Base-by-base conservation (phyloP, 2,329 filamentous ascomycete genomes). In the Xylaria polymorpha region DNA sequence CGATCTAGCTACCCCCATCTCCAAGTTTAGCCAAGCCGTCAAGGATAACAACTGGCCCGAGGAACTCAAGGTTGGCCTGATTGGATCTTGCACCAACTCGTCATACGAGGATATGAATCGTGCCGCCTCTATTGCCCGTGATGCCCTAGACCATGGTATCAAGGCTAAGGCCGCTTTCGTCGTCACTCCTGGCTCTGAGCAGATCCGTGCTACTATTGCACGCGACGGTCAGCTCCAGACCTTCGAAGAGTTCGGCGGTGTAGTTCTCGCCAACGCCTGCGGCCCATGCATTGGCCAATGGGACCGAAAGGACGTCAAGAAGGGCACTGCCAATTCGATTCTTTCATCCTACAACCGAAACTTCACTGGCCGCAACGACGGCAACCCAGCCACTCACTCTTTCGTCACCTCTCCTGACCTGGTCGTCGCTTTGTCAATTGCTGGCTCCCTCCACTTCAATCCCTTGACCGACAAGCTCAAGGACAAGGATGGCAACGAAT, bases 301-400 rank as follows among this genome's bases (percentile, higher is more conserved):
- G 96, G 94, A 98, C 79, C 92, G 96, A 75, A 87, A 85, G 74
- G 95, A 98, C 22, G 94, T 98, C 66, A 92, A 94, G 88, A 98
- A 98, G 90, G 95, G 95, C 74, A 91, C 93, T 77, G 86, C 94
- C 78, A 99, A 99, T 90, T 97, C 94, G 7, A 99, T 99, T 81
- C 87, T 99, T 81, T 98, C 94, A 56, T 98, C 96, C 35, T 99
- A 98, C 91, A 99, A 99, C 92, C 94, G 96, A 84, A 98, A 99
- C 90, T 98, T 99, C 87, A 98, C 95, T 71, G 95, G 95, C 74
- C 94, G 96, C 81, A 98, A 98, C 83, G 94, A 97, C 76, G 94
- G 93, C 75, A 98, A 97, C 88, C 94, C 94, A 48, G 94, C 94
- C 64, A 97, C 94, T 61, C 94, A 97, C 86, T 93, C 93, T 67